Evolutionary conservation across 2,329 filamentous ascomycete species (phyloP).

Genomic region (Penicillium sp.): DNA sequence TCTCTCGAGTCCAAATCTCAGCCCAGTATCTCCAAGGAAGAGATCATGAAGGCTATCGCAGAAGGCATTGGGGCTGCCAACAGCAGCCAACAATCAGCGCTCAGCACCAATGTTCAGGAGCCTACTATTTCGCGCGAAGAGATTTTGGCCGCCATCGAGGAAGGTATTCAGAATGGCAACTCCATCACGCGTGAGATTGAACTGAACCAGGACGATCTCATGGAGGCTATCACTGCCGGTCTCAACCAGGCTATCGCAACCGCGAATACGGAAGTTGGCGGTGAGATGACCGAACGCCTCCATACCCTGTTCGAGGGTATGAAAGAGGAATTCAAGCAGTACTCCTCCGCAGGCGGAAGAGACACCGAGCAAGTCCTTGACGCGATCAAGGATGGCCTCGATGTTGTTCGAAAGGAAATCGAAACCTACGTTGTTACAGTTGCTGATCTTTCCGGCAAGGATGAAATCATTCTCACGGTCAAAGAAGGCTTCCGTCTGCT

Average conservation of each 20-base stretch:
- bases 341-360: slow-evolving; percentile 70
- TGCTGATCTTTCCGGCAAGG: slow-evolving; percentile 65
- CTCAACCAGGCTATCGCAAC: slow-evolving; percentile 53
- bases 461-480: slow-evolving; percentile 71
- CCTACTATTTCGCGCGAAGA: slow-evolving; percentile 51
- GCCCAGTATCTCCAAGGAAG: slow-evolving; percentile 7
- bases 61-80: slow-evolving; percentile 19
- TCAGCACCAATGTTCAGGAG: slow-evolving; percentile 35
- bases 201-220: slow-evolving; percentile 52
- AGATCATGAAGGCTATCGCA: slow-evolving; percentile 20
- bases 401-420: slow-evolving; percentile 73
- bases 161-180: slow-evolving; percentile 52
- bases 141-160: slow-evolving; percentile 56
- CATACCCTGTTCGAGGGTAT: slow-evolving; percentile 59
- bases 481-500: slow-evolving; percentile 60
- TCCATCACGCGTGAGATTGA: slow-evolving; percentile 57
- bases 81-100: slow-evolving; percentile 36
- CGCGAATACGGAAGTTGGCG: slow-evolving; percentile 51
- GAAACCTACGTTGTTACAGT: slow-evolving; percentile 75
- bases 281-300: slow-evolving; percentile 58
- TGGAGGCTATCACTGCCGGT: slow-evolving; percentile 56
- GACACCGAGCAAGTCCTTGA: slow-evolving; percentile 87
- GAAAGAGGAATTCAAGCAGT: slow-evolving; percentile 68
- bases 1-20: neutral
- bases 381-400: slow-evolving; percentile 80